These are phyloP conservation scores for Hypoxylon sp. DNA, from an alignment of 2,329 filamentous ascomycete species.

Conservation along the genomic window DNA sequence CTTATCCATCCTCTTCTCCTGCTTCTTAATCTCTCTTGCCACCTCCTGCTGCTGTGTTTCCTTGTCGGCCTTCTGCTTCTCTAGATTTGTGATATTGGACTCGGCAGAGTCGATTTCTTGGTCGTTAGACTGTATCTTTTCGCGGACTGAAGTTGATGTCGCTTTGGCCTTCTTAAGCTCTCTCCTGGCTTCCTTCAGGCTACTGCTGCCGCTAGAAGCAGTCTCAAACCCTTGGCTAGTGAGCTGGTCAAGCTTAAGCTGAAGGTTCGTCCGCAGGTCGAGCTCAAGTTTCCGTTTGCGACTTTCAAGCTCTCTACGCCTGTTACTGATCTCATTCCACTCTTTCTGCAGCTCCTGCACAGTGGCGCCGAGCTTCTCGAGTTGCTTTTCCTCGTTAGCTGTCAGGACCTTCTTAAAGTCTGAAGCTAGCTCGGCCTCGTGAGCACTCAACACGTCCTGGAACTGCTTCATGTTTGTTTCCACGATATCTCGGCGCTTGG, in stretches of 20 bases:
- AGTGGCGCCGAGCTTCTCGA: conserved; percentile 73
- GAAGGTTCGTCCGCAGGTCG: conserved; percentile 87
- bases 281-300: conserved; percentile 85
- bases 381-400: conserved; percentile 79
- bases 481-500: conserved; percentile 69
- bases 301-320: conserved; percentile 78
- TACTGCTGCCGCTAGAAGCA: conserved; percentile 66
- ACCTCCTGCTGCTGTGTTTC: conserved; percentile 79
- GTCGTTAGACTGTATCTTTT: conserved; percentile 78
- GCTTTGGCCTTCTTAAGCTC: conserved; percentile 82
- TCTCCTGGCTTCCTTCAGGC: conserved; percentile 78
- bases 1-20: conserved; percentile 91
- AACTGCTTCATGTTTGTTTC: conserved; percentile 79
- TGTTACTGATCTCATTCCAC: conserved; percentile 76
- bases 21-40: conserved; percentile 78
- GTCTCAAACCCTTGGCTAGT: conserved; percentile 77
- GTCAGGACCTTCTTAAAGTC: conserved; percentile 93
- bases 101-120: conserved; percentile 68
- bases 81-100: conserved; percentile 47
- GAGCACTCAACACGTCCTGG: conserved; percentile 75
- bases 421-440: conserved; percentile 80
- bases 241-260: conserved; percentile 86
- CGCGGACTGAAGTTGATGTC: conserved; percentile 70
- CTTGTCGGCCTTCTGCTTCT: conserved; percentile 64
- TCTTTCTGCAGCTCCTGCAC: conserved; percentile 79